Conservation (phyloP, 495 filamentous ascomycete species). For the Talaromyces trachyspermus region DNA sequence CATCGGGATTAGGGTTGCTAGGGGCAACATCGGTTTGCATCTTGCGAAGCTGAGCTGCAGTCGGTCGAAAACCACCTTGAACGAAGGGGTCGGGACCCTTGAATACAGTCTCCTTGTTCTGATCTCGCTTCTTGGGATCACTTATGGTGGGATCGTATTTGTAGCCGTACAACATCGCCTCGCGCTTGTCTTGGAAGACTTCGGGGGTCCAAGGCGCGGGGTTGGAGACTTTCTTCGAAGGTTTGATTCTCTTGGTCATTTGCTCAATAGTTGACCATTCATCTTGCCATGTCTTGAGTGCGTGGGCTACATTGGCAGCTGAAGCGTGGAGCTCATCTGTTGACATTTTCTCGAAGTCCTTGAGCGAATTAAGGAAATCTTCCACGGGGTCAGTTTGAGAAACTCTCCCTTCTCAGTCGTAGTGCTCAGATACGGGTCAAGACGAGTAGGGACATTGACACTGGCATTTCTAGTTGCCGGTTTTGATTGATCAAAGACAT, state of each 20-base stretch:
- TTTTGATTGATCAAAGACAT: conserved; percentile 25
- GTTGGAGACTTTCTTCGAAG: conserved; percentile 16
- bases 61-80: conserved; percentile 40
- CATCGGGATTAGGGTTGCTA: conserved; percentile 33
- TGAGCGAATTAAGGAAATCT: conserved; percentile 26
- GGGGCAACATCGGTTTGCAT: conserved; percentile 27
- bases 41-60: conserved; percentile 32
- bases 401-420: conserved; percentile 32
- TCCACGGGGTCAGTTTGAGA: conserved; percentile 35
- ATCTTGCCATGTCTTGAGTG: conserved; percentile 53
- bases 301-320: conserved; percentile 43
- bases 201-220: conserved; percentile 17
- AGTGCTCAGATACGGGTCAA: conserved; percentile 29
- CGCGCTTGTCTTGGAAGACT: conserved; percentile 35
- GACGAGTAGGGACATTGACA: conserved; percentile 40
- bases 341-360: conserved; percentile 26
- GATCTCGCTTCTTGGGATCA: conserved; percentile 16
- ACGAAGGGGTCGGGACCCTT: conserved; percentile 30
- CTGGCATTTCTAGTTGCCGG: conserved; percentile 34
- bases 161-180: conserved; percentile 36
- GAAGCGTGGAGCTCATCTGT: conserved; percentile 46
- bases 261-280: conserved; percentile 56
- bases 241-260: conserved; percentile 39
- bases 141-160: conserved; percentile 22
- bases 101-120: conserved; percentile 10